These are phyloP conservation scores for Trichoderma citrinoviride DNA, from an alignment of 2,329 filamentous ascomycete genomes.

Conservation along the genomic window DNA sequence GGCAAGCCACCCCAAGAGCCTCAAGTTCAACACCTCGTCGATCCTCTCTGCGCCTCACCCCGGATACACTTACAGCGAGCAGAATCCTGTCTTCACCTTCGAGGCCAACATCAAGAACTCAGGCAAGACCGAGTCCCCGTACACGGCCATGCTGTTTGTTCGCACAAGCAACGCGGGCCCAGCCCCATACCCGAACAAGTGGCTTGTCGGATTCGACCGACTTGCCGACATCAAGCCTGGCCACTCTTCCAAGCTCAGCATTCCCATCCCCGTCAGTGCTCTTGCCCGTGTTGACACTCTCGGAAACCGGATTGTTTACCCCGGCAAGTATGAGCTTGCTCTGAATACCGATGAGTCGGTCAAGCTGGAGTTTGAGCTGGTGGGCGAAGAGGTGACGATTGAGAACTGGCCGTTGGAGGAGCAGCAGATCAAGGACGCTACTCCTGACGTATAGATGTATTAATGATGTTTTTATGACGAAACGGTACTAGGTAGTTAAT, in stretches of 20 bases:
- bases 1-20: neutral
- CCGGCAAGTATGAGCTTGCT: slow-evolving; percentile 48
- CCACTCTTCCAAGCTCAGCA: slow-evolving; percentile 26
- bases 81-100: slow-evolving; percentile 1
- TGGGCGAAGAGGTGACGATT: slow-evolving; percentile 32
- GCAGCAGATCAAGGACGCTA: slow-evolving; percentile 5
- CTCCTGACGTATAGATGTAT: neutral
- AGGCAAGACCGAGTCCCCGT: slow-evolving; percentile 48
- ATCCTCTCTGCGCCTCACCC: slow-evolving; percentile 1
- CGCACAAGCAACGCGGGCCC: slow-evolving; percentile 44
- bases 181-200: slow-evolving; percentile 51
- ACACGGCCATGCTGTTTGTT: slow-evolving; percentile 51
- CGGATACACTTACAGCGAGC: slow-evolving; percentile 15
- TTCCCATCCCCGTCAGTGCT: slow-evolving; percentile 44
- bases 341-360: slow-evolving; percentile 45
- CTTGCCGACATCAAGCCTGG: slow-evolving; percentile 39
- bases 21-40: slow-evolving; percentile 17
- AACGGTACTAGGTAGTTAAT: neutral
- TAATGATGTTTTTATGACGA: neutral
- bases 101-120: slow-evolving; percentile 47
- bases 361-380: slow-evolving; percentile 45
- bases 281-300: slow-evolving; percentile 49
- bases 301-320: slow-evolving; percentile 52
- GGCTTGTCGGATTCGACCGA: slow-evolving; percentile 49
- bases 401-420: slow-evolving; percentile 11